Base-by-base conservation (phyloP, 805 yeast genomes). In the Saccharomyces eubayanus region DNA sequence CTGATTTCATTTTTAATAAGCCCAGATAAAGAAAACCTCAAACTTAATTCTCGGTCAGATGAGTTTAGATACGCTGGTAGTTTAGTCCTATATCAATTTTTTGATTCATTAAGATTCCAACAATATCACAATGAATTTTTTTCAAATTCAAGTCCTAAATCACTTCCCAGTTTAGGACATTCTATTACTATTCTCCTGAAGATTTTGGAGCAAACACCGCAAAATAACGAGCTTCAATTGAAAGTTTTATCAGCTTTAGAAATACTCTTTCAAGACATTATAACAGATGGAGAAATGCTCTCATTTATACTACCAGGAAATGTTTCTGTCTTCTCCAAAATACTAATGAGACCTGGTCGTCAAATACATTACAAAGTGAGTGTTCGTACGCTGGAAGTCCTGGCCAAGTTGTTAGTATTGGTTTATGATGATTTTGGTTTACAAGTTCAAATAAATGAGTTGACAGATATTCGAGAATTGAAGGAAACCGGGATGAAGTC, bases 271-370 rank as follows among this genome's bases (percentile, higher is more conserved):
- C 62, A 61, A 27, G 57, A 68, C 6, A 47, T 75, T 3, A 66
- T 71, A 46, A 49, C 68, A 20, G 77, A 78, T 61, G 83, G 82
- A 11, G 84, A 80, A 53, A 61, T 74, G 2, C 50, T 79, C 2
- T 77, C 83, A 0, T 71, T 74, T 58, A 72, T 80, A 50, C 61
- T 79, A 21, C 84, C 84, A 0, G 83, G 83, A 2, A 77, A 71
- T 43, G 75, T 79, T 0, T 79, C 84, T 0, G 58, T 69, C 0
- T 58, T 79, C 45, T 67, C 77, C 1, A 79, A 76, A 52, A 55
- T 77, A 5, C 53, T 77, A 0, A 52, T 65, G 0, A 55, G 59
- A 8, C 64, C 70, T 2, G 72, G 74, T 0, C 28, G 65, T 1
- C 65, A 59, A 14, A 66, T 73, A 1, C 77, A 78, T 51, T 74